These are phyloP conservation scores for Fraxinus nigra DNA, from an alignment of 305 asterid genomes.

Conservation along the genomic window DNA sequence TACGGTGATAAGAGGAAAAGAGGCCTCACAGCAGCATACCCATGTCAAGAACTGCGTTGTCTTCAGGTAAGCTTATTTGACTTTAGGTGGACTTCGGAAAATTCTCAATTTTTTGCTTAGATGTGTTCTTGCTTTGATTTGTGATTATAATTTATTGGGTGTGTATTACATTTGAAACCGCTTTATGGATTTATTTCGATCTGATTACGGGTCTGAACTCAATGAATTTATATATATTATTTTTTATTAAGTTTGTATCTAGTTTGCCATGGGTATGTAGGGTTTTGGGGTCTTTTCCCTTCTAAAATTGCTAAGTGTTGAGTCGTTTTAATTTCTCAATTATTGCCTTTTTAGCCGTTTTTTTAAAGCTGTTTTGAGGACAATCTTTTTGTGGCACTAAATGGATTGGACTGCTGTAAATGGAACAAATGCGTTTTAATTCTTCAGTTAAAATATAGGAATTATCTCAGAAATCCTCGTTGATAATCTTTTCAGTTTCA, in stretches of 20 bases:
- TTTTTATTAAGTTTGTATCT: not conserved
- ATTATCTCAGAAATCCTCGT: not conserved
- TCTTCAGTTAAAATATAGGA: not conserved
- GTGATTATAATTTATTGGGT: constrained; percentile 1
- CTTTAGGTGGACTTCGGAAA: constrained; percentile 14
- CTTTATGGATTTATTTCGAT: constrained; percentile 15
- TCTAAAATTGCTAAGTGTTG: not conserved
- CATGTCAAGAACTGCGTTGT: constrained; percentile 43
- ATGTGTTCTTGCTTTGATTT: constrained; percentile 16
- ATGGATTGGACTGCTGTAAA: not conserved
- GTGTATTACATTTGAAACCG: not conserved
- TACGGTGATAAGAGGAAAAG: constrained; percentile 29
- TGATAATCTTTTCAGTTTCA: constrained; percentile 6
- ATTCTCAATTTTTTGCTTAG: not conserved
- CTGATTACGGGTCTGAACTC: constrained; percentile 15
- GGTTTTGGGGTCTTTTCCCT: not conserved
- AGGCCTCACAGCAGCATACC: constrained; percentile 27
- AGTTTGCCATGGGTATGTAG: not conserved
- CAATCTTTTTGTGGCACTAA: not conserved
- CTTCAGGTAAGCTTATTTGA: constrained; percentile 36
- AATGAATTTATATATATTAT: not conserved
- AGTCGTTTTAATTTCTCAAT: not conserved
- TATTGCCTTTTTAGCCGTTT: not conserved
- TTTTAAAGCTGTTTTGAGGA: not conserved
- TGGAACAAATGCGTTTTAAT: not conserved